A percentile compares a stretch with the other conserved stretches of the same genome.
These are phyloP conservation scores for Leucaena leucocephala DNA, from an alignment of 306 rosid genomes.

Conservation along the genomic window DNA sequence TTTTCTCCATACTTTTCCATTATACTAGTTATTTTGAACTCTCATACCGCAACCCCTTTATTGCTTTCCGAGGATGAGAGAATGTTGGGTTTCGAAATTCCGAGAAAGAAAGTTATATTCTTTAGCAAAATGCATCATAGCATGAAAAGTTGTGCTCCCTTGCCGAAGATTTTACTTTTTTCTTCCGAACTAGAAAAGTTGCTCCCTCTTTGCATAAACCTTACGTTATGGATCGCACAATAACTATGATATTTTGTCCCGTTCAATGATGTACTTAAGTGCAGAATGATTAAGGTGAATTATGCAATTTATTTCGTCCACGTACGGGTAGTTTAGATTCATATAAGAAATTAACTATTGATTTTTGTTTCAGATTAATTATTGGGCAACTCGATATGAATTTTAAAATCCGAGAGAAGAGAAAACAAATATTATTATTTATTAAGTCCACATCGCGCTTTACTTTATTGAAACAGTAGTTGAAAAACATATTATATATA, in stretches of 20 bases:
- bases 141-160: conserved; percentile 95
- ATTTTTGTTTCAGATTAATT: neutral
- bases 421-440: neutral
- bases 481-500: neutral
- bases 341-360: neutral
- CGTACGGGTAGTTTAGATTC: neutral
- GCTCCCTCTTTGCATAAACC: conserved; percentile 77
- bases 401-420: too few species aligned
- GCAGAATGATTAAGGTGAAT: conserved; percentile 30
- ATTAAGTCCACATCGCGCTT: neutral
- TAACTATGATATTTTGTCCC: conserved; percentile 43
- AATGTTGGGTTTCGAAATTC: conserved; percentile 89
- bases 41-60: conserved; percentile 65
- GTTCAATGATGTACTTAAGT: conserved; percentile 38
- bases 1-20: conserved; percentile 50
- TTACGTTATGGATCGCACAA: conserved; percentile 71
- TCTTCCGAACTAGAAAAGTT: conserved; percentile 64
- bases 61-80: conserved; percentile 78
- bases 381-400: neutral
- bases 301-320: neutral
- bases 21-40: conserved; percentile 49
- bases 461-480: neutral
- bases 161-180: conserved; percentile 81
- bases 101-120: conserved; percentile 80
- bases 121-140: conserved; percentile 69